Percentiles rank a stretch among this genome's conserved stretches.
Conservation (phyloP, 345 rosid genomes). For the Populus tremula region DNA sequence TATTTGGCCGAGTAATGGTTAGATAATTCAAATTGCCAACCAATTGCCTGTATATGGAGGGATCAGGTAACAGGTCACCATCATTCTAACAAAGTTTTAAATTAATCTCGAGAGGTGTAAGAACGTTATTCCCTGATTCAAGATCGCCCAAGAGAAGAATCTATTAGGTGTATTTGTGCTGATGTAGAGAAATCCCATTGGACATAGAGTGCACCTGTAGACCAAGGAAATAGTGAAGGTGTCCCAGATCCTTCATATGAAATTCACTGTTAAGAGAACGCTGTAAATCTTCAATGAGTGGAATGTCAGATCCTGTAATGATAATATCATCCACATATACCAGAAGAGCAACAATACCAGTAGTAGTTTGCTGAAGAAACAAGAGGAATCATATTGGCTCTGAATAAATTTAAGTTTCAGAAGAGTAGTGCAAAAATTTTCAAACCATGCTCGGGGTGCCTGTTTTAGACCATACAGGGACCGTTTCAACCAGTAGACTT, state of each 20-base stretch:
- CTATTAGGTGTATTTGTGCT: background rate
- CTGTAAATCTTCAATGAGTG: background rate
- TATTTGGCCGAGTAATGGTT: too few relatives aligned
- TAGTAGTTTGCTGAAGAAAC: background rate
- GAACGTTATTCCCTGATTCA: too few relatives aligned
- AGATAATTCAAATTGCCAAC: background rate
- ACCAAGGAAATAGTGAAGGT: background rate
- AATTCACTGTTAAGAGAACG: too few relatives aligned
- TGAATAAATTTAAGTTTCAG: background rate
- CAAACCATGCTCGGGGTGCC: background rate
- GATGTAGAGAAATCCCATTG: background rate
- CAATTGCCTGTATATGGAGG: background rate
- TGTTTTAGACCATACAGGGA: background rate
- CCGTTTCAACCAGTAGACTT: background rate
- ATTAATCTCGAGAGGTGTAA: background rate
- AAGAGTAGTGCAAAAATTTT: background rate
- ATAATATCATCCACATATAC: too few relatives aligned
- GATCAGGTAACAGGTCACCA: background rate
- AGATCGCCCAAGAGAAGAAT: too few relatives aligned
- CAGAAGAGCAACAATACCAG: background rate
- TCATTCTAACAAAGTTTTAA: background rate
- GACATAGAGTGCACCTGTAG: background rate
- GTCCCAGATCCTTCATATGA: slow-evolving; percentile 2
- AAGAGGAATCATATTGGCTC: background rate
- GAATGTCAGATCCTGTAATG: background rate